These are phyloP conservation scores for Suillus americanus DNA, from an alignment of 768 basidiomycete species.

Conservation along the genomic window DNA sequence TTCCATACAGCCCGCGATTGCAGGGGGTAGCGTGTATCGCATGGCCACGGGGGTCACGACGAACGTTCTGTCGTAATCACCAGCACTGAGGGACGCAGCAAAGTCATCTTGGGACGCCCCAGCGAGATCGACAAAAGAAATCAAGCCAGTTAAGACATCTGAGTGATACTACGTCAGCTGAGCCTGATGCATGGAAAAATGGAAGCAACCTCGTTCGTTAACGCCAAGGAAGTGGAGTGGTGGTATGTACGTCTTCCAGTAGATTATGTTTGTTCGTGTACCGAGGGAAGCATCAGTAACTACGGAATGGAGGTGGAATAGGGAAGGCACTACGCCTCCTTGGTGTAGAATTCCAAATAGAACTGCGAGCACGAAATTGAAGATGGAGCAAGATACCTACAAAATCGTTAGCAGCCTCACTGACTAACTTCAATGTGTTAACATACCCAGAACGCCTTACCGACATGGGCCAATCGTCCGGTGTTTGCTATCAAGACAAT, in stretches of 20 bases:
- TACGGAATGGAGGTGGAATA: slow-evolving; percentile 30
- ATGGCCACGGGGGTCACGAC: slow-evolving; percentile 34
- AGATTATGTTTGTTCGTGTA: slow-evolving; percentile 23
- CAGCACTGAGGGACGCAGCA: slow-evolving; percentile 15
- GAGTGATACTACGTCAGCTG: slow-evolving; percentile 1
- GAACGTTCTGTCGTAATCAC: slow-evolving; percentile 15
- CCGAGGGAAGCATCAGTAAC: slow-evolving; percentile 11
- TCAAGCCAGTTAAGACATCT: slow-evolving; percentile 26
- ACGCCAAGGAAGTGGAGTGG: slow-evolving; percentile 36
- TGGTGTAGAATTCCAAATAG: slow-evolving; percentile 41
- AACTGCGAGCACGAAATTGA: slow-evolving; percentile 28
- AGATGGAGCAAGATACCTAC: slow-evolving; percentile 29
- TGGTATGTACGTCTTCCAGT: slow-evolving; percentile 44
- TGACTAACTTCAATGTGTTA: background rate
- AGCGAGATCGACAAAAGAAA: slow-evolving; percentile 29
- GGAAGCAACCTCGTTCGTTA: slow-evolving; percentile 19
- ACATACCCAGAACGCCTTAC: slow-evolving; percentile 35
- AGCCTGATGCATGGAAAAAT: background rate
- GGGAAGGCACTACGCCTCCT: slow-evolving; percentile 42
- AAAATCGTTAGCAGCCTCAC: background rate
- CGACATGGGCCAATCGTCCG: slow-evolving; percentile 21
- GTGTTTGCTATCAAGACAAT: slow-evolving; percentile 29
- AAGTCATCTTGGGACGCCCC: slow-evolving; percentile 24
- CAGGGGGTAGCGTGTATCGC: slow-evolving; percentile 16
- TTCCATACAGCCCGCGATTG: slow-evolving; percentile 23